Conservation (phyloP, 2,329 filamentous ascomycete species). For the Colletotrichum spaethianum region DNA sequence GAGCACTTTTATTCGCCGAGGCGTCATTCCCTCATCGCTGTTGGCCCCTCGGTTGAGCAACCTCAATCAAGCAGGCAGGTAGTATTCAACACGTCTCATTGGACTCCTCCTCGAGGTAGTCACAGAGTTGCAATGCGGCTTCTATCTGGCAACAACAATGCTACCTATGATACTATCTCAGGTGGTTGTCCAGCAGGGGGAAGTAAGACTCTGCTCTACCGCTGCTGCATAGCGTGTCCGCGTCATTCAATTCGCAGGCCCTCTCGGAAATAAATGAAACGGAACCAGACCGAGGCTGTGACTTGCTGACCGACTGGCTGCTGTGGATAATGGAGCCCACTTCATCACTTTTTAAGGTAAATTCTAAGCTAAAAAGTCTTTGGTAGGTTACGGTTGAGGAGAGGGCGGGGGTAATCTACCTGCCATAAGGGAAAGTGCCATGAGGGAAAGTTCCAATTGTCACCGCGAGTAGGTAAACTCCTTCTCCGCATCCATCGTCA, state of each 20-base stretch:
- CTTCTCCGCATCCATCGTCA: not conserved
- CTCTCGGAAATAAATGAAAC: conserved; percentile 12
- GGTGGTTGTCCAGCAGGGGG: not conserved
- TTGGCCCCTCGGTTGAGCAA: not conserved
- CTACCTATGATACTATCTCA: not conserved
- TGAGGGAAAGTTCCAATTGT: not conserved
- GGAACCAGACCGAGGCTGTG: not conserved
- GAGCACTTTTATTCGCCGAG: not conserved
- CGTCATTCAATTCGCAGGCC: not conserved
- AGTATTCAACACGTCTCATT: conserved; percentile 9
- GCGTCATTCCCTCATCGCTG: not conserved
- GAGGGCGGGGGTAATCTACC: not conserved
- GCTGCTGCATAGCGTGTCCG: not conserved
- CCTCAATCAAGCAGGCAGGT: conserved; percentile 7
- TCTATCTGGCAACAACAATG: not conserved
- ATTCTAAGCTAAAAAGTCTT: not conserved
- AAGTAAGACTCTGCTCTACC: conserved; percentile 1
- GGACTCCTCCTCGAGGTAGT: not conserved
- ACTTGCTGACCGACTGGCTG: conserved; percentile 10
- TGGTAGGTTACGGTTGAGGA: not conserved
- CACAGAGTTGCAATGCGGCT: not conserved
- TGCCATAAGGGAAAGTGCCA: not conserved
- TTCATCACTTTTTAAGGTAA: not conserved
- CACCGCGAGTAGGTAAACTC: not conserved
- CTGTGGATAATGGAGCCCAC: not conserved